Evolutionary conservation across 1,284 basidiomycete genomes (phyloP).

Genomic region (Naganishia albida): DNA sequence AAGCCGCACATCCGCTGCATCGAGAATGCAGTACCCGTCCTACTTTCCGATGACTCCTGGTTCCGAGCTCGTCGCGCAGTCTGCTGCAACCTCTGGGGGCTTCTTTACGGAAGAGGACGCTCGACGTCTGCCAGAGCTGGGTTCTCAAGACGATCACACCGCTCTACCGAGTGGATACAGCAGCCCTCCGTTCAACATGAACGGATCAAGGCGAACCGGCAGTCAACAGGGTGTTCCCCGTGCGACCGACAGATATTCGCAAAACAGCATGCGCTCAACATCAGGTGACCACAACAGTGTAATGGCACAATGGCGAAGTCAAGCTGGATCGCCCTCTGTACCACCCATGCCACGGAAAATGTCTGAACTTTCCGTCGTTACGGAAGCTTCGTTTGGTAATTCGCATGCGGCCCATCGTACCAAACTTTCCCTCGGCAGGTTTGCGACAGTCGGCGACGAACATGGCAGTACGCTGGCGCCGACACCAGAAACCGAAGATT

Average conservation of each 20-base stretch:
- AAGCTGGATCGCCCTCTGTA: constrained; percentile 62
- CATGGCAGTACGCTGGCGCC: constrained; percentile 10
- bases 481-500: constrained; percentile 30
- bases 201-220: constrained; percentile 60
- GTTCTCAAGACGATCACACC: constrained; percentile 54
- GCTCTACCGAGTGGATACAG: constrained; percentile 50
- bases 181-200: constrained; percentile 61
- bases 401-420: constrained; percentile 37
- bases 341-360: constrained; percentile 52
- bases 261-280: constrained; percentile 61
- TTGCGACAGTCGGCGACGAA: constrained; percentile 22
- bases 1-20: constrained; percentile 35
- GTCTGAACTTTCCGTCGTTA: constrained; percentile 46
- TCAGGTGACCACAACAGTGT: constrained; percentile 71
- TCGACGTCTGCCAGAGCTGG: constrained; percentile 35
- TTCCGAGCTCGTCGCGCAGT: constrained; percentile 33
- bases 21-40: constrained; percentile 40
- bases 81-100: constrained; percentile 35
- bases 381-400: constrained; percentile 39
- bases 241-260: constrained; percentile 59
- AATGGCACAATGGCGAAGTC: constrained; percentile 66
- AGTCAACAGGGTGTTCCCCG: constrained; percentile 59
- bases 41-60: constrained; percentile 38
- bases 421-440: constrained; percentile 32
- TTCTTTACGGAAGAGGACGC: constrained; percentile 39